Base-by-base conservation (phyloP, 2,329 filamentous ascomycete genomes). In the Cladosporium sp. region DNA sequence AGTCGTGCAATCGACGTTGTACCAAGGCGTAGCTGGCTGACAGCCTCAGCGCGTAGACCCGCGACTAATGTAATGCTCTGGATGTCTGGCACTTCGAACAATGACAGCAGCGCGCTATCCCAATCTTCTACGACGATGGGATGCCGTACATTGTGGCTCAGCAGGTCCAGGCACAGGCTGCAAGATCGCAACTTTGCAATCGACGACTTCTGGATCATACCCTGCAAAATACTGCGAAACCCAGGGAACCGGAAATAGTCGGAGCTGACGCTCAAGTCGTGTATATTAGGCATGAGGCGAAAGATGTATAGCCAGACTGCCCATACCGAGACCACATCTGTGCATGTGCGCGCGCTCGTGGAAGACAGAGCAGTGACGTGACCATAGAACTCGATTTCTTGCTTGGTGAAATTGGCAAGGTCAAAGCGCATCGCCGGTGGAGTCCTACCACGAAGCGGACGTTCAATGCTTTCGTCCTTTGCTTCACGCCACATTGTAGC, bases 81-180 rank as follows among this genome's bases (percentile, higher is more conserved):
- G 28, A 64, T 49, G 16, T n/a, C 26, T 28, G 62, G 62, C 28
- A 52, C 26, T 8, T 8, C 33, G 23, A 64, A 52, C 14, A 52
- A 29, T 2, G 29, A 26, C 26, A 64, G 49, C 40, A 64, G 33
- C n/a, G 53, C 37, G 23, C 53, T 35, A n/a, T 64, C 53, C 62
- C 62, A 64, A 37, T 28, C 28, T 26, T 28, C 1, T 33, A 52
- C 52, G 28, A 58, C 35, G 21, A 2, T 23, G 16, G 31, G 11
- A 16, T 62, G 60, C 1, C 49, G 28, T 18, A n/a, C 28, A 28
- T 44, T 55, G 21, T 23, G 33, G 14, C 29, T n/a, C 28, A 55
- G 31, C 60, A 62, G 44, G 31, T 64, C 62, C 52, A 64, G 26
- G 37, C 62, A 57, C 33, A 64, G n/a, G 46, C n/a, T 64, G 53